A percentile compares a stretch with the other conserved stretches of the same genome.
Evolutionary conservation across 2,329 filamentous ascomycete genomes (phyloP).

Genomic region (Pezicula neosporulosa): DNA sequence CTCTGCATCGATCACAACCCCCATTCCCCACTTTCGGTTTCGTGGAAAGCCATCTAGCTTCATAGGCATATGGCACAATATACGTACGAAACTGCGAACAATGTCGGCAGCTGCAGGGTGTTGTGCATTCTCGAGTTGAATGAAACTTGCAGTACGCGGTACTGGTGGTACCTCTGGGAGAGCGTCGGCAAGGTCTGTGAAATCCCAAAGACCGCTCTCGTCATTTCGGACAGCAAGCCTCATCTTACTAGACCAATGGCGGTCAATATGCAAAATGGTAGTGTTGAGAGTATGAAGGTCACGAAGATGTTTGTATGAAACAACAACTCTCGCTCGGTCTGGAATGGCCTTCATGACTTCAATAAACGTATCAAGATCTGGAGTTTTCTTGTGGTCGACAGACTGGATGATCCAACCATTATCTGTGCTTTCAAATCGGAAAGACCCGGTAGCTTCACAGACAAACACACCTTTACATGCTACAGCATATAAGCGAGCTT

Average conservation of each 20-base stretch:
- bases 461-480: constrained; percentile 90
- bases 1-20: constrained; percentile 93
- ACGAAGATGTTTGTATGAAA: constrained; percentile 92
- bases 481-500: constrained; percentile 93
- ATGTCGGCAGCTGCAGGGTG: constrained; percentile 90
- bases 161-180: constrained; percentile 71
- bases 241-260: constrained; percentile 97
- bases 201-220: constrained; percentile 88
- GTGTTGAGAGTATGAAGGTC: constrained; percentile 95
- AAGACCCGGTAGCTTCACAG: constrained; percentile 91
- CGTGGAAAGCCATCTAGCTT: constrained; percentile 98
- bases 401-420: constrained; percentile 93
- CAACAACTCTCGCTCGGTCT: constrained; percentile 77
- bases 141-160: constrained; percentile 81
- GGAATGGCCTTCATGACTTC: constrained; percentile 87
- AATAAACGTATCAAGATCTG: constrained; percentile 83
- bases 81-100: constrained; percentile 90
- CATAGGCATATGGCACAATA: constrained; percentile 88
- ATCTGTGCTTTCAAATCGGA: constrained; percentile 86
- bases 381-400: constrained; percentile 87
- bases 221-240: constrained; percentile 90
- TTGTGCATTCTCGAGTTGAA: constrained; percentile 83
- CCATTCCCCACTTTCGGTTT: constrained; percentile 91
- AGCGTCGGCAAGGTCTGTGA: constrained; percentile 77
- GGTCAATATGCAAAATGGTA: constrained; percentile 85